Conservation (phyloP, 352 stramenopile genomes). For the Globisporangium alternatum region DNA sequence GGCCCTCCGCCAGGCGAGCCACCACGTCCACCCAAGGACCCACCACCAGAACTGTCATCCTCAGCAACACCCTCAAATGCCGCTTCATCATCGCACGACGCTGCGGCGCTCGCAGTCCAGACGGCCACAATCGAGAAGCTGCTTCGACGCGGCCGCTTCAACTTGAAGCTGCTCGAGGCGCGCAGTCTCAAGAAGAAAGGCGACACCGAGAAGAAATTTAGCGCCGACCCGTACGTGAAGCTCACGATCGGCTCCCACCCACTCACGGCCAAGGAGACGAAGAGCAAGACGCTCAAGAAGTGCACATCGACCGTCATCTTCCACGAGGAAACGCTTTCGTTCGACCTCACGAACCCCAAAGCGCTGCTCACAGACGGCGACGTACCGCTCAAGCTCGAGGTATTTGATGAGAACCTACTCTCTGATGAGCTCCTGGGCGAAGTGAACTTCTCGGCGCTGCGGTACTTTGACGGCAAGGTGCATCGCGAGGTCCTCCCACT, state of each 20-base stretch:
- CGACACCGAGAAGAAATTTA: slow-evolving; percentile 65
- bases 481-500: slow-evolving; percentile 65
- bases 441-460: slow-evolving; percentile 64
- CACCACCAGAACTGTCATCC: slow-evolving; percentile 25
- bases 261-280: slow-evolving; percentile 60
- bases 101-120: not conserved
- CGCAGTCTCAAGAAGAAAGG: slow-evolving; percentile 59
- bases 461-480: slow-evolving; percentile 69
- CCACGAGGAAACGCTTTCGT: slow-evolving; percentile 77
- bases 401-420: slow-evolving; percentile 88
- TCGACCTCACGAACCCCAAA: slow-evolving; percentile 80
- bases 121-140: slow-evolving; percentile 36
- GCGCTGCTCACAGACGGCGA: slow-evolving; percentile 72
- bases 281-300: slow-evolving; percentile 86
- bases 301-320: slow-evolving; percentile 77
- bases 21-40: slow-evolving; percentile 47
- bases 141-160: slow-evolving; percentile 64
- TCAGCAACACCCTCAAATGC: not conserved
- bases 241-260: slow-evolving; percentile 71
- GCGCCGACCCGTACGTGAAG: slow-evolving; percentile 80
- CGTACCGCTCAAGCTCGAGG: slow-evolving; percentile 65
- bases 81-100: too few species aligned
- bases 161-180: slow-evolving; percentile 70
- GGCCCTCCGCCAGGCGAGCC: slow-evolving; percentile 44
- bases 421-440: slow-evolving; percentile 83